phyloP scores from a whole-genome alignment of 306 rosid species.

The Vicia sativa region DNA sequence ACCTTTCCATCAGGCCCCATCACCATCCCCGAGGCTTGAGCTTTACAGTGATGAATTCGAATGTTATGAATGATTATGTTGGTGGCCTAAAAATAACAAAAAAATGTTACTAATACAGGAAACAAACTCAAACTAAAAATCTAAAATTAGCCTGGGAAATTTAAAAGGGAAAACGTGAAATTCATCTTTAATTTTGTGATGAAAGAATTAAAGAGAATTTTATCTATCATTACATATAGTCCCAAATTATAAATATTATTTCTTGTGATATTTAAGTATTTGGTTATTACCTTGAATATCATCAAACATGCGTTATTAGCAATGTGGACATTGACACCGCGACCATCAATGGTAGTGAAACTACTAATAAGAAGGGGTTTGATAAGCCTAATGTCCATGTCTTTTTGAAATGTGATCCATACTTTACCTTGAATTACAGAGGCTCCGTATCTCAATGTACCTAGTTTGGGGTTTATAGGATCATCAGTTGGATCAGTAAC shows the following conservation, averaged over 20 bases:
- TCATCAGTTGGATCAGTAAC: constrained; percentile 42
- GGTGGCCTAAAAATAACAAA: constrained; percentile 15
- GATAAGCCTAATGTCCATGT: constrained; percentile 35
- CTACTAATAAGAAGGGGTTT: constrained; percentile 47
- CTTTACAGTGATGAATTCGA: constrained; percentile 40
- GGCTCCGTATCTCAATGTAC: constrained; percentile 44
- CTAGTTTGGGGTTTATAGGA: constrained; percentile 30
- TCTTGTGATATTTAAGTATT: too few relatives aligned
- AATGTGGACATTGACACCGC: constrained; percentile 33
- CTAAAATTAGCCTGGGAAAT: not conserved
- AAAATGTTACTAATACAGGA: not conserved
- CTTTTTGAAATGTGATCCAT: constrained; percentile 43
- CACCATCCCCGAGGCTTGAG: constrained; percentile 39
- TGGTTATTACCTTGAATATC: constrained; percentile 36
- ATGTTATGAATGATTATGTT: constrained; percentile 41
- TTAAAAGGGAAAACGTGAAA: not conserved
- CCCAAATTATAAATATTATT: too few relatives aligned
- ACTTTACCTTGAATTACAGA: constrained; percentile 44
- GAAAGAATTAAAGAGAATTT: not conserved
- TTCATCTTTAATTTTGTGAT: not conserved
- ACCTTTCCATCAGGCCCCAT: constrained; percentile 46
- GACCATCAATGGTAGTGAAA: constrained; percentile 51
- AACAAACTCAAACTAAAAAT: not conserved
- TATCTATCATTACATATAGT: too few relatives aligned
- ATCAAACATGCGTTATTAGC: constrained; percentile 41